Conservation (phyloP, 1,284 basidiomycete genomes). For the Phaffia rhodozyma region DNA sequence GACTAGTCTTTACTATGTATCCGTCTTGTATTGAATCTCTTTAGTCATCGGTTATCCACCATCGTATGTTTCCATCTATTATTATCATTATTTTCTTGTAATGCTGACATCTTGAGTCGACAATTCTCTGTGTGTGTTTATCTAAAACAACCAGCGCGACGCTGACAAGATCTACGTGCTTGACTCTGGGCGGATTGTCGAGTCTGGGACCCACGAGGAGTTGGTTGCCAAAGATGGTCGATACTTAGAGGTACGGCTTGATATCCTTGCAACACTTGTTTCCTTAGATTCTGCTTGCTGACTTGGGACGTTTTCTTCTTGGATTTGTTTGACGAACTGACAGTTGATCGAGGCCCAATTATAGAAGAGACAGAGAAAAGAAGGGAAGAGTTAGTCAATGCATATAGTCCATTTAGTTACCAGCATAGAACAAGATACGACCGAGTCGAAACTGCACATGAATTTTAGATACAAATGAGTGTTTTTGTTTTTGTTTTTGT, state of each 20-base stretch:
- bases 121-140: no score
- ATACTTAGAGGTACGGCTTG: conserved; percentile 27
- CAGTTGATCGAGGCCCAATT: conserved; percentile 13
- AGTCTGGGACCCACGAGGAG: conserved; percentile 34
- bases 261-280: background rate
- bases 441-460: no score
- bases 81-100: no score
- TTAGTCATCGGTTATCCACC: conserved; percentile 31
- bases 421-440: no score
- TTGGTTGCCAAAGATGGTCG: conserved; percentile 30
- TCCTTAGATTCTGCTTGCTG: background rate
- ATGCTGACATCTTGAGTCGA: no score
- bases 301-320: background rate
- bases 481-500: no score
- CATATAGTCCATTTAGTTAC: no score
- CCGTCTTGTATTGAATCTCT: background rate
- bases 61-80: conserved; percentile 19
- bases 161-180: conserved; percentile 36
- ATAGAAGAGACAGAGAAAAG: background rate
- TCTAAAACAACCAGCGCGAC: conserved; percentile 14
- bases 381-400: no score
- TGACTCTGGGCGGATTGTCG: conserved; percentile 35
- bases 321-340: no score
- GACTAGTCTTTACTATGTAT: no score
- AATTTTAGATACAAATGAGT: no score